Percentiles rank a stretch among this genome's conserved stretches.
Evolutionary conservation across 106 monocot species (phyloP).

Genomic region (Platanthera zijinensis): DNA sequence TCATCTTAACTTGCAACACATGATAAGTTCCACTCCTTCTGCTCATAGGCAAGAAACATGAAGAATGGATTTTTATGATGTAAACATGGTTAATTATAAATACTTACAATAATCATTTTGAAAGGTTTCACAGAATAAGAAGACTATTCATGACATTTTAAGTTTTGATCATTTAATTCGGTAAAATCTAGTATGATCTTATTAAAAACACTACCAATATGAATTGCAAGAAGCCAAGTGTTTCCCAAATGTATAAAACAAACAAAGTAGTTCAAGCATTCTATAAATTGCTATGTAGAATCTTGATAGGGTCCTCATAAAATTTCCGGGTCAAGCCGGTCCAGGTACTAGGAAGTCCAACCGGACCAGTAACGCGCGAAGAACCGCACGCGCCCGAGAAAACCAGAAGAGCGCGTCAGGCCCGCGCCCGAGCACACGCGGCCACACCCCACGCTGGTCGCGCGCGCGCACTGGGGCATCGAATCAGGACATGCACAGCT

Average conservation of each 20-base stretch:
- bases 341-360: too few species aligned
- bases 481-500: slow-evolving; percentile 24
- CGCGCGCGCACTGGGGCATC: too few species aligned
- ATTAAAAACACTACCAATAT: background rate
- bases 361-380: too few species aligned
- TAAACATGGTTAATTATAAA: background rate
- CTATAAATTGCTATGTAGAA: too few species aligned
- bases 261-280: too few species aligned
- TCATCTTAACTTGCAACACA: background rate
- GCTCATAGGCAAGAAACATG: background rate
- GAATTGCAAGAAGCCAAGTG: background rate
- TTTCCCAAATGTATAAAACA: background rate
- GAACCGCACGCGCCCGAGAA: too few species aligned
- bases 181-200: background rate
- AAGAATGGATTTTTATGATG: background rate
- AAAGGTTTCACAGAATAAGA: background rate
- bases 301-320: too few species aligned
- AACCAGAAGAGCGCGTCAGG: too few species aligned
- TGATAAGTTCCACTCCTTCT: background rate
- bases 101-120: background rate
- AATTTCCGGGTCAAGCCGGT: too few species aligned
- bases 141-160: background rate
- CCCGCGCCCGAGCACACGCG: too few species aligned
- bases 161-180: background rate
- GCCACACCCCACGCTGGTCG: too few species aligned